Conservation (phyloP, 129 eudicot genomes). For the Silybum marianum region DNA sequence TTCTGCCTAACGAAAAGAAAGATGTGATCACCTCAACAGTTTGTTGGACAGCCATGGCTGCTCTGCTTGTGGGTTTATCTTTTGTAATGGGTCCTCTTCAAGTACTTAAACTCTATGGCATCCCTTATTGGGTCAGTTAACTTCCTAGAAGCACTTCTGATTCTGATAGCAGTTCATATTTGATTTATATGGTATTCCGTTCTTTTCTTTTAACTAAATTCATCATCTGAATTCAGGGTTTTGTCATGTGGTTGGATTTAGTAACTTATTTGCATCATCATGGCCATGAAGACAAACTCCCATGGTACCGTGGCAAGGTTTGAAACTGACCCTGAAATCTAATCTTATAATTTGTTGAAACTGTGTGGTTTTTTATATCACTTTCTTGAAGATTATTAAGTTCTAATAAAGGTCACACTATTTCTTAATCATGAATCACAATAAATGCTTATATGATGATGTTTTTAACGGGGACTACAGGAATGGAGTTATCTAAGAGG, state of each 20-base stretch:
- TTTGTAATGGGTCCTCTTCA: constrained; percentile 86
- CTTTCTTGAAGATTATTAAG: neutral
- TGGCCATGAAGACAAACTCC: constrained; percentile 86
- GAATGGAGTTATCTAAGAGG: constrained; percentile 99
- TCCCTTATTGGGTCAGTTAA: constrained; percentile 82
- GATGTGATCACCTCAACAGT: constrained; percentile 85
- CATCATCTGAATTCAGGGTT: constrained; percentile 44
- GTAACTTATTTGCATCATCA: constrained; percentile 96
- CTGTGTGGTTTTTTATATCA: neutral
- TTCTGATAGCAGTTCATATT: neutral
- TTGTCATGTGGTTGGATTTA: constrained; percentile 83
- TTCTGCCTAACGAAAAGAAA: constrained; percentile 64
- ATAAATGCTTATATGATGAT: neutral
- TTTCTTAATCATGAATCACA: neutral
- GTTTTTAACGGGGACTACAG: constrained; percentile 36
- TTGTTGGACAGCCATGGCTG: constrained; percentile 93
- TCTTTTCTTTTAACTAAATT: constrained; percentile 10
- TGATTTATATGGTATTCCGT: neutral
- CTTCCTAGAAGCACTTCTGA: neutral
- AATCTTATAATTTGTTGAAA: neutral
- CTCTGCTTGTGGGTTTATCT: constrained; percentile 70
- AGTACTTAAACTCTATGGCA: constrained; percentile 85
- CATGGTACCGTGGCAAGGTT: constrained; percentile 98
- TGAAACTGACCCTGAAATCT: constrained; percentile 8
- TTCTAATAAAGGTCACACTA: neutral